phyloP scores from a whole-genome alignment of 2,329 filamentous ascomycete species.

The Tolypocladium nubicola region DNA sequence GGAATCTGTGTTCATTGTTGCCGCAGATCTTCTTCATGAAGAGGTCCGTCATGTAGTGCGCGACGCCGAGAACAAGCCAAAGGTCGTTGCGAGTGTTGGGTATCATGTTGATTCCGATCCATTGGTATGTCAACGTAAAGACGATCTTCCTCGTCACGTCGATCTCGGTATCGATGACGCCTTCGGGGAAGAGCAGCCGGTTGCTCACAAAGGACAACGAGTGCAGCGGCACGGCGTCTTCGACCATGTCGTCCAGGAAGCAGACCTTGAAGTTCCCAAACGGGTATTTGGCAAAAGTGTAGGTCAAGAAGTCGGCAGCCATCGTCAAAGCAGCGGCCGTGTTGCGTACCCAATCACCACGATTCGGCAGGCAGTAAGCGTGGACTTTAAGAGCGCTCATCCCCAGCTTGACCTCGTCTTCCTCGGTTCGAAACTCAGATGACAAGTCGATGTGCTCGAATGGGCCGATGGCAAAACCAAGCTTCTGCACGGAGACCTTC shows the following conservation, averaged over 20 bases:
- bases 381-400: slow-evolving; percentile 81
- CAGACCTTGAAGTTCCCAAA: slow-evolving; percentile 88
- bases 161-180: slow-evolving; percentile 76
- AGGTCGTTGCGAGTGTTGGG: slow-evolving; percentile 70
- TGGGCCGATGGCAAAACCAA: slow-evolving; percentile 88
- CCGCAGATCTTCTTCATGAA: slow-evolving; percentile 87
- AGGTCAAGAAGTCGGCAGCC: slow-evolving; percentile 84
- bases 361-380: slow-evolving; percentile 81
- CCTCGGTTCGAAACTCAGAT: slow-evolving; percentile 77
- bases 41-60: slow-evolving; percentile 89
- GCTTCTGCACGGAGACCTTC: slow-evolving; percentile 73
- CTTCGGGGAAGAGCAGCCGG: slow-evolving; percentile 72
- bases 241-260: slow-evolving; percentile 81
- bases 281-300: slow-evolving; percentile 82
- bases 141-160: slow-evolving; percentile 72
- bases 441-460: slow-evolving; percentile 86
- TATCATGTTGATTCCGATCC: slow-evolving; percentile 88
- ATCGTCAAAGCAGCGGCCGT: slow-evolving; percentile 76
- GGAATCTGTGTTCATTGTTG: slow-evolving; percentile 88
- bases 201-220: slow-evolving; percentile 83
- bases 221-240: slow-evolving; percentile 66
- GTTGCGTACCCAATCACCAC: slow-evolving; percentile 72
- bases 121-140: slow-evolving; percentile 80
- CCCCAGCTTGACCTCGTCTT: slow-evolving; percentile 84
- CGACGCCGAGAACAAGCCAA: slow-evolving; percentile 83